These are phyloP conservation scores for Liriodendron chinense DNA, from an alignment of 164 flowering plant species.

Conservation along the genomic window DNA sequence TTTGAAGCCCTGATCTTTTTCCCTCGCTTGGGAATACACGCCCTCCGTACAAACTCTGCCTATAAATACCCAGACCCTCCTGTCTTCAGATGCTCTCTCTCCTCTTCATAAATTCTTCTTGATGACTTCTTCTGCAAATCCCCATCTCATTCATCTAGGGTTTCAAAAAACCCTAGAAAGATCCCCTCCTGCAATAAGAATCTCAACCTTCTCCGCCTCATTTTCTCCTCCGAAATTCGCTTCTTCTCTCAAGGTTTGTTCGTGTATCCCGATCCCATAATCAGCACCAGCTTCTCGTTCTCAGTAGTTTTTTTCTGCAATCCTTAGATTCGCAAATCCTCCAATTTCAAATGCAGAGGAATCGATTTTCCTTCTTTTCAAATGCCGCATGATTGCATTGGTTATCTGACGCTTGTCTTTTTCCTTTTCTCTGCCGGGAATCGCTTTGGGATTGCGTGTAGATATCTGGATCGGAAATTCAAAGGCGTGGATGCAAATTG, in stretches of 20 bases:
- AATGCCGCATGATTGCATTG: neutral
- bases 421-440: neutral
- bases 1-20: neutral
- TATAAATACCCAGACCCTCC: neutral
- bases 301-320: neutral
- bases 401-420: neutral
- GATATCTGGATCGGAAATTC: conserved; percentile 8
- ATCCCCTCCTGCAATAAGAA: neutral
- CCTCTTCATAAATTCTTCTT: neutral
- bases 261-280: neutral
- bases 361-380: neutral
- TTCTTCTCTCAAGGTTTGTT: neutral
- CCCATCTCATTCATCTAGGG: neutral
- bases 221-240: neutral
- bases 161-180: neutral
- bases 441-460: neutral
- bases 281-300: neutral
- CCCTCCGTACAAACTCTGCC: neutral
- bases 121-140: neutral
- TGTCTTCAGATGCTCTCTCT: neutral
- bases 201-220: neutral
- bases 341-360: neutral
- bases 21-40: neutral
- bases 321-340: neutral
- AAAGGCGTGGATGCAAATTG: neutral